Evolutionary conservation across 345 rosid genomes (phyloP).

Genomic region (Gossypium anomalum): DNA sequence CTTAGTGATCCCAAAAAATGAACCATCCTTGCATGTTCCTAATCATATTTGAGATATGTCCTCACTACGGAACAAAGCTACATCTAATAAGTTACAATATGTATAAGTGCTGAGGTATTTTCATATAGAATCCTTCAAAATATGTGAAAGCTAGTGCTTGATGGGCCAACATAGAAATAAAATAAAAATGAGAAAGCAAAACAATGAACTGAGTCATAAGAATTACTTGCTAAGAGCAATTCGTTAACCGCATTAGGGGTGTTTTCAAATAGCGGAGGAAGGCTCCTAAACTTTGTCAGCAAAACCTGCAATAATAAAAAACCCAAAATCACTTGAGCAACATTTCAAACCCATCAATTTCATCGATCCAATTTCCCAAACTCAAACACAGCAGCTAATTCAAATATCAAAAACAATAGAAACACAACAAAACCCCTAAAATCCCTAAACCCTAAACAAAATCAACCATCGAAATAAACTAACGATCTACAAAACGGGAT

Average conservation of each 20-base stretch:
- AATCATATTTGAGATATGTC: background rate
- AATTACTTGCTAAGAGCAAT: constrained; percentile 71
- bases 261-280: constrained; percentile 81
- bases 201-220: background rate
- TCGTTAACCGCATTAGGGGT: constrained; percentile 66
- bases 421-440: background rate
- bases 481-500: background rate
- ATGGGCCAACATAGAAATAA: background rate
- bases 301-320: constrained; percentile 50
- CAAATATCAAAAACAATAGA: background rate
- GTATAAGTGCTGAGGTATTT: background rate
- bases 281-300: constrained; percentile 69
- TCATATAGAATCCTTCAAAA: background rate
- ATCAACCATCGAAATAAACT: background rate
- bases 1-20: background rate
- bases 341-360: background rate
- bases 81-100: background rate
- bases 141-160: background rate
- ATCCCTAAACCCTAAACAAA: constrained; percentile 4
- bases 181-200: background rate
- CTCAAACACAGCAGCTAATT: background rate
- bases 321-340: background rate
- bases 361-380: background rate
- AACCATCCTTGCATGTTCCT: background rate
- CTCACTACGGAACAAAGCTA: background rate